Evolutionary conservation across 306 rosid species (phyloP).

Genomic region (Styphnolobium japonicum): DNA sequence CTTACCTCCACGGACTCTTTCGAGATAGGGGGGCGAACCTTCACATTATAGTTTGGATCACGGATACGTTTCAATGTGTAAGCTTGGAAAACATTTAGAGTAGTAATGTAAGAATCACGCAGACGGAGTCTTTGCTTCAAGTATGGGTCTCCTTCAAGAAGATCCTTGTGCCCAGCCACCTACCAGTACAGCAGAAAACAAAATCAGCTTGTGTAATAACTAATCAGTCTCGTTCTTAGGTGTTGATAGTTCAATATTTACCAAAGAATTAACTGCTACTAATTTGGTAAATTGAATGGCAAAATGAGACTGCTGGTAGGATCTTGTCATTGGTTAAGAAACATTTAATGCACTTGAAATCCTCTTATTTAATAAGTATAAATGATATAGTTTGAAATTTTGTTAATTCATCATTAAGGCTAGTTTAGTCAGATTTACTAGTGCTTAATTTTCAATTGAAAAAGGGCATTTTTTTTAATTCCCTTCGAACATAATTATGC

Average conservation of each 20-base stretch:
- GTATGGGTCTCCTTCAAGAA: conserved; percentile 91
- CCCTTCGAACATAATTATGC: too few relatives aligned
- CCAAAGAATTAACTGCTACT: neutral
- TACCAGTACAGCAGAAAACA: conserved; percentile 26
- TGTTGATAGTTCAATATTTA: neutral
- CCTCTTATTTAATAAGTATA: neutral
- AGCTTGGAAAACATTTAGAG: conserved; percentile 93
- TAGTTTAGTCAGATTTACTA: neutral
- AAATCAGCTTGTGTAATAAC: neutral
- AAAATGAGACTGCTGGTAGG: neutral
- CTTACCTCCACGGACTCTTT: conserved; percentile 58
- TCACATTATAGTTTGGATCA: conserved; percentile 61
- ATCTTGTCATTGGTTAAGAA: neutral
- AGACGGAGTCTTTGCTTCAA: conserved; percentile 92
- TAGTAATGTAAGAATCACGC: conserved; percentile 88
- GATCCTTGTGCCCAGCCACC: conserved; percentile 95
- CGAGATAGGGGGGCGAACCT: conserved; percentile 59
- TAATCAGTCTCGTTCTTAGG: neutral
- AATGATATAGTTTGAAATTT: neutral
- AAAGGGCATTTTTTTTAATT: too few relatives aligned
- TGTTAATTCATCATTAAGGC: neutral
- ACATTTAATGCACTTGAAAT: neutral
- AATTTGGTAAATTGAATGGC: neutral
- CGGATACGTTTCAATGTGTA: conserved; percentile 91
- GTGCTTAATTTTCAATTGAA: neutral